Percentiles rank a stretch among this genome's conserved stretches.
These are phyloP conservation scores for Xerocomus minutiporus DNA, from an alignment of 1,284 basidiomycete genomes.

Conservation along the genomic window DNA sequence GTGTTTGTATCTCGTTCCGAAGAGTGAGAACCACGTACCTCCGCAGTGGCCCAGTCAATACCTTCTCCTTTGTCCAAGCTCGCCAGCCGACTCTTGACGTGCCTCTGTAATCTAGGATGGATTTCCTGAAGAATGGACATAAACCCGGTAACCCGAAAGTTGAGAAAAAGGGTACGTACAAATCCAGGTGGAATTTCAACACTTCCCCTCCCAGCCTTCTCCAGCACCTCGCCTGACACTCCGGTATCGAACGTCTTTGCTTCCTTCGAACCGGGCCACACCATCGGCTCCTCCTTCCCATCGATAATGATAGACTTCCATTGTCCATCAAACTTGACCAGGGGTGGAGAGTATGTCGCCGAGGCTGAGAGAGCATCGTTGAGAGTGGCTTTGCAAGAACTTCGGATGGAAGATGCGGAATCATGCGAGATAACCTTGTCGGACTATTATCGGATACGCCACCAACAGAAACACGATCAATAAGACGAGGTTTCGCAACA, in stretches of 20 bases:
- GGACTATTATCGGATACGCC: constrained; percentile 35
- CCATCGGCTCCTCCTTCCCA: constrained; percentile 39
- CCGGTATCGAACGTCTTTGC: constrained; percentile 70
- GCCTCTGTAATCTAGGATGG: constrained; percentile 73
- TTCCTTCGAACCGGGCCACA: constrained; percentile 62
- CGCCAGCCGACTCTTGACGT: constrained; percentile 73
- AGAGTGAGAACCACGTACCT: constrained; percentile 42
- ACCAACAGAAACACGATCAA: not conserved
- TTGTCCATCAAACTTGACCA: constrained; percentile 55
- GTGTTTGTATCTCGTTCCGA: not conserved
- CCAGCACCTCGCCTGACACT: constrained; percentile 48
- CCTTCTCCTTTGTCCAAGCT: constrained; percentile 66
- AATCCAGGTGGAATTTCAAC: constrained; percentile 72
- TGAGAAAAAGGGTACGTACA: constrained; percentile 41
- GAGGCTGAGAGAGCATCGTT: constrained; percentile 54
- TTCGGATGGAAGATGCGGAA: constrained; percentile 49
- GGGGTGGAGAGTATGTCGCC: constrained; percentile 45
- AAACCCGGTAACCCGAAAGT: not conserved
- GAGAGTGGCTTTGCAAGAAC: constrained; percentile 56
- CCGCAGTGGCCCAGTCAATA: constrained; percentile 85
- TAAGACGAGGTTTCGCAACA: not conserved
- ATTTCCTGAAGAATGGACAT: constrained; percentile 49
- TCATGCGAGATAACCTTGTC: constrained; percentile 52
- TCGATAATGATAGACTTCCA: constrained; percentile 44
- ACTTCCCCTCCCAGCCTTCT: constrained; percentile 62